Conservation (phyloP, 176 grass and related monocot species). For the Tuctoria greenei region DNA sequence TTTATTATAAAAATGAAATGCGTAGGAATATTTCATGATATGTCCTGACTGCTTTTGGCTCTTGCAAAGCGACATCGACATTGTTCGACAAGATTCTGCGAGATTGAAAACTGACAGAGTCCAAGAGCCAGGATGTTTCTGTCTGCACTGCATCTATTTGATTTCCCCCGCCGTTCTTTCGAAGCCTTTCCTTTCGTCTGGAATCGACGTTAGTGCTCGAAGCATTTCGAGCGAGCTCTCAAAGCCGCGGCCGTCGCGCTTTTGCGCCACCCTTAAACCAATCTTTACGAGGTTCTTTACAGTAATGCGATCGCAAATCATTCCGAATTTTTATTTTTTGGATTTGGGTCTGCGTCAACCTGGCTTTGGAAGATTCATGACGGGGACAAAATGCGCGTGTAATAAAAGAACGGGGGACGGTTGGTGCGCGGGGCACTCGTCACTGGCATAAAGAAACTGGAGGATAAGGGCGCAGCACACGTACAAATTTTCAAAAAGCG, state of each 20-base stretch:
- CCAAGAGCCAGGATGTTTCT: background rate
- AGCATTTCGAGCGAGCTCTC: background rate
- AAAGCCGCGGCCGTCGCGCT: background rate
- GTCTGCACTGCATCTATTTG: background rate
- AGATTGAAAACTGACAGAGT: background rate
- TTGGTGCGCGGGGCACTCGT: background rate
- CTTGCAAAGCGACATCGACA: background rate
- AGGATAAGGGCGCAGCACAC: background rate
- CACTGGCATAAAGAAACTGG: background rate
- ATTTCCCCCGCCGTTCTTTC: background rate
- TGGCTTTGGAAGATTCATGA: slow-evolving; percentile 10
- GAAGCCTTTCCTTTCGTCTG: slow-evolving; percentile 1
- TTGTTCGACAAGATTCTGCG: background rate
- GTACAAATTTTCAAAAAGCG: background rate
- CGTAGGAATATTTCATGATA: slow-evolving; percentile 6
- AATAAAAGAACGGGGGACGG: background rate
- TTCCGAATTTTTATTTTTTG: background rate
- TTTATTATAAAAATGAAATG: background rate
- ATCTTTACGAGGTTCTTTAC: background rate
- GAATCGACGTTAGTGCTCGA: slow-evolving; percentile 18
- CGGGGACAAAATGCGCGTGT: background rate
- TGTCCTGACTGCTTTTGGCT: background rate
- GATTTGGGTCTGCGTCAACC: background rate
- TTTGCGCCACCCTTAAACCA: background rate
- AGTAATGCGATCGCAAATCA: background rate